phyloP scores from a whole-genome alignment of 306 rosid species.

The Astragalus membranaceus region DNA sequence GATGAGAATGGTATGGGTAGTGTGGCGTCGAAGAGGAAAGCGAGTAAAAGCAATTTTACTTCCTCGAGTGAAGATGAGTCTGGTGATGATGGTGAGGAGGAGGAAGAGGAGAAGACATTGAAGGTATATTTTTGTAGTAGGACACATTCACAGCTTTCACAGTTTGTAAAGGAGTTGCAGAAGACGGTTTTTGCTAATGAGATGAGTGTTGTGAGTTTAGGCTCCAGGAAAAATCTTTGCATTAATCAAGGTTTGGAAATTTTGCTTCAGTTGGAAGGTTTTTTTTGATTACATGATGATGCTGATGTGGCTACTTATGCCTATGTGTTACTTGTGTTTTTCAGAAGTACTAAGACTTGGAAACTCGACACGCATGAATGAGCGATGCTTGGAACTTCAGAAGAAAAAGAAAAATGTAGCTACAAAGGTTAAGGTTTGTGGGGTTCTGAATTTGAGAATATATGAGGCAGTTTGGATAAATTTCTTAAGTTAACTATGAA shows the following conservation, averaged over 20 bases:
- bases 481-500: too few species aligned
- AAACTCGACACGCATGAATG: slow-evolving; percentile 58
- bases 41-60: slow-evolving; percentile 25
- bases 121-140: slow-evolving; percentile 85
- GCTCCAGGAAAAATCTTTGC: slow-evolving; percentile 86
- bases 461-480: not conserved
- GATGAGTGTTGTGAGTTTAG: slow-evolving; percentile 64
- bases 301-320: slow-evolving; percentile 4
- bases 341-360: slow-evolving; percentile 70
- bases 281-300: slow-evolving; percentile 1
- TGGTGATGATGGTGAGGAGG: slow-evolving; percentile 31
- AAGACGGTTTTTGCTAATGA: slow-evolving; percentile 63
- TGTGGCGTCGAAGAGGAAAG: slow-evolving; percentile 57
- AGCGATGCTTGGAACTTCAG: slow-evolving; percentile 85
- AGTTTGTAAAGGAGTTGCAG: slow-evolving; percentile 73
- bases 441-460: not conserved
- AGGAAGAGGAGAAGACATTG: slow-evolving; percentile 44
- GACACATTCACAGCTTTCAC: slow-evolving; percentile 95
- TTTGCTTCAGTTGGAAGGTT: not conserved
- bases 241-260: slow-evolving; percentile 60
- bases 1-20: slow-evolving; percentile 39
- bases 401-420: slow-evolving; percentile 59
- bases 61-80: slow-evolving; percentile 70
- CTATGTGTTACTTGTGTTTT: slow-evolving; percentile 22
- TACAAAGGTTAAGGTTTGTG: slow-evolving; percentile 62